Conservation (phyloP, 2,329 filamentous ascomycete species). For the Rachicladosporium sp. region DNA sequence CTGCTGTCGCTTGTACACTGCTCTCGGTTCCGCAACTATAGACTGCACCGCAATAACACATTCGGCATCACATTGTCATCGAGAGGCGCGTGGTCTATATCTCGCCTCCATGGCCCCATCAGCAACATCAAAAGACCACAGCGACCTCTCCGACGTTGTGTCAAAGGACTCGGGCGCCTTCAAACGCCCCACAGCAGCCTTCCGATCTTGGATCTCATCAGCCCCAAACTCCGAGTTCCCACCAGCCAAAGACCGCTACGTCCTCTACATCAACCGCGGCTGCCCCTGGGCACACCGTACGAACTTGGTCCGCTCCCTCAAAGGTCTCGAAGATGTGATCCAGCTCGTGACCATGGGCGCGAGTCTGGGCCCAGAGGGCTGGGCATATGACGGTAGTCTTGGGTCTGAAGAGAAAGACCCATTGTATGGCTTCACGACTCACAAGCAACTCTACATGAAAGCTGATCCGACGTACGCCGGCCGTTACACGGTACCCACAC, state of each 20-base stretch:
- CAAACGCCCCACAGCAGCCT: conserved; percentile 40
- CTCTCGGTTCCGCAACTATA: no score
- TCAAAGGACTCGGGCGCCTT: conserved; percentile 31
- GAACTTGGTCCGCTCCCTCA: conserved; percentile 36
- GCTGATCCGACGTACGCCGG: conserved; percentile 55
- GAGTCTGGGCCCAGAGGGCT: conserved; percentile 41
- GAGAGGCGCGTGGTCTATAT: no score
- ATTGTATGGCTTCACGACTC: conserved; percentile 51
- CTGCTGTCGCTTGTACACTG: no score
- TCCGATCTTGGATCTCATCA: conserved; percentile 44
- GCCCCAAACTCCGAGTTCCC: conserved; percentile 42
- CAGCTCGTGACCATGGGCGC: conserved; percentile 34
- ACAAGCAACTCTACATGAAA: conserved; percentile 62
- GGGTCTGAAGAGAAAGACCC: conserved; percentile 46
- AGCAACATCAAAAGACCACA: no score
- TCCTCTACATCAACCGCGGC: conserved; percentile 45
- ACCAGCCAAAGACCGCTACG: conserved; percentile 48
- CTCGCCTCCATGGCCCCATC: no score
- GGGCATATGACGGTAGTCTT: conserved; percentile 56
- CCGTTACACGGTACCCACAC: conserved; percentile 69
- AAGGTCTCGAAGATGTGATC: conserved; percentile 39
- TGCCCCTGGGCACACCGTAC: conserved; percentile 52
- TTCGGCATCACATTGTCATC: no score
- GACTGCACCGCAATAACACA: no score
- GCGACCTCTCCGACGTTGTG: no score